Base-by-base conservation (phyloP, 2,329 filamentous ascomycete genomes). In the Stenocarpella maydis region DNA sequence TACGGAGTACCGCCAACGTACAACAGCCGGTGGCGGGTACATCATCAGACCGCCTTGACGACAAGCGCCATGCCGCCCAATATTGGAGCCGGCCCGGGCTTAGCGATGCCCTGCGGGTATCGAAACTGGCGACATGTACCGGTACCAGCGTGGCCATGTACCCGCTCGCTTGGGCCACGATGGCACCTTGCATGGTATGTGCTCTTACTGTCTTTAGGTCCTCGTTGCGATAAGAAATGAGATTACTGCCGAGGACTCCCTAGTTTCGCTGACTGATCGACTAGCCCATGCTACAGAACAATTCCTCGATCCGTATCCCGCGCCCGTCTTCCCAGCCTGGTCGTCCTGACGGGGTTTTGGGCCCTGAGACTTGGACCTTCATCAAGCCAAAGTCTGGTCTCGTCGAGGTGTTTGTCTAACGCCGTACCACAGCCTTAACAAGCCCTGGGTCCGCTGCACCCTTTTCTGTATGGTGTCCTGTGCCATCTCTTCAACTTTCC, bases 41-140 rank as follows among this genome's bases (percentile, higher is more conserved):
- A 65, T 71, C 74, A 65, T 71, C 65, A 67, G 49, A 61, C 68
- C 70, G 71, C 60, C 63, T 68, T 72, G 69, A 69, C 65, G 72
- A 71, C 74, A 76, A 75, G 75, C 76, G 75, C 75, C 75, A 75
- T 77, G 76, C 72, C 73, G 73, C 75, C 72, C 71, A 74, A 73
- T 74, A 72, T 73, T 72, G 72, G 68, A 60, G 64, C 69, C 58
- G 71, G 74, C 69, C 74, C 72, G 71, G 72, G 74, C 71, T 74
- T 75, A 73, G 75, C 74, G 75, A 75, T 72, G 67, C 53, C 60
- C 67, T 72, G 71, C 73, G 65, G 54, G 69, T 67, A 71, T 65
- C 65, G 66, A 68, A 69, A 65, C 61, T 47, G 54, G 52, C 54
- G 63, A 60, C 54, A 45, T 67, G 68, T 69, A 60, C 55, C 54